Evolutionary conservation across 257 asterid species (phyloP).

Genomic region (Lithospermum erythrorhizon): DNA sequence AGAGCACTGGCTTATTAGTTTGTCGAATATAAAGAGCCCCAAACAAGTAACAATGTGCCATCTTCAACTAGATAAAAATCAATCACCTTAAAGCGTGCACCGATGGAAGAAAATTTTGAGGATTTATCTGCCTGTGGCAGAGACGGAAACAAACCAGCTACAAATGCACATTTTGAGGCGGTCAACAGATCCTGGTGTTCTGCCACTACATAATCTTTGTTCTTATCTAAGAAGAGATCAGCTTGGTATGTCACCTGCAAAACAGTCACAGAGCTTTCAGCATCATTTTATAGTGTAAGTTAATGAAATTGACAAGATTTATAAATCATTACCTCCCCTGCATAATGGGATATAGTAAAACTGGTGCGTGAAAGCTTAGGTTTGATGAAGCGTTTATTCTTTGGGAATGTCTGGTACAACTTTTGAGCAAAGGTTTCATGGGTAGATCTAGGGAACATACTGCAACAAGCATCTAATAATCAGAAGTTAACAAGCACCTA

Average conservation of each 20-base stretch:
- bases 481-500: conserved; percentile 9
- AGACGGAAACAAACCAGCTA: conserved; percentile 87
- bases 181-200: conserved; percentile 93
- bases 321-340: conserved; percentile 77
- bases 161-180: conserved; percentile 81
- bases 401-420: conserved; percentile 83
- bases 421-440: conserved; percentile 99
- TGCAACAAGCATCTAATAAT: conserved; percentile 30
- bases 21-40: not conserved
- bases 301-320: conserved; percentile 4
- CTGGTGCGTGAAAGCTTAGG: conserved; percentile 98
- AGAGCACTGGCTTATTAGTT: not conserved
- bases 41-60: not conserved
- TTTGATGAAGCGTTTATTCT: conserved; percentile 91
- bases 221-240: conserved; percentile 91
- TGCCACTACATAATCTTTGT: conserved; percentile 97
- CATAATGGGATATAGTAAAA: conserved; percentile 93
- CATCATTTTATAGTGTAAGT: not conserved
- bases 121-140: conserved; percentile 91
- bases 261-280: conserved; percentile 14
- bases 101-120: conserved; percentile 96
- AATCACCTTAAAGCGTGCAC: conserved; percentile 90
- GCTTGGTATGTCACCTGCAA: conserved; percentile 81
- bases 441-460: conserved; percentile 99
- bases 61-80: not conserved